Conservation (phyloP, 306 rosid species). For the Oemleria cerasiformis region DNA sequence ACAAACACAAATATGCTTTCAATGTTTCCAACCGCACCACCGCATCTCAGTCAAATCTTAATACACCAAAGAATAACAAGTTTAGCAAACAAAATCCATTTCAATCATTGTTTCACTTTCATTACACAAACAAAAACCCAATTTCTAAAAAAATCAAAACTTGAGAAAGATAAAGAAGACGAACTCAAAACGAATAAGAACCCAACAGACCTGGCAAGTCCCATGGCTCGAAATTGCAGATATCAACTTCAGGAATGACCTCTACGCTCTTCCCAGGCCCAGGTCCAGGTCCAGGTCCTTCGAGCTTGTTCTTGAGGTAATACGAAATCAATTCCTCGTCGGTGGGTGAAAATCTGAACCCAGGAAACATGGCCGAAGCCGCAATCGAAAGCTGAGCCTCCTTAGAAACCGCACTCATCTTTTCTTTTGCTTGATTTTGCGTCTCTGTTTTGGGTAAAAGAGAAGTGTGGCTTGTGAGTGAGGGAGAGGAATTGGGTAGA, state of each 20-base stretch:
- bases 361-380: slow-evolving; percentile 82
- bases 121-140: slow-evolving; percentile 1
- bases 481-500: not conserved
- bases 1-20: not conserved
- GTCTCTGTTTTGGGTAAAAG: not conserved
- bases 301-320: slow-evolving; percentile 71
- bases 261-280: slow-evolving; percentile 63
- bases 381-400: slow-evolving; percentile 66
- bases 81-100: not conserved
- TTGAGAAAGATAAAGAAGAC: not conserved
- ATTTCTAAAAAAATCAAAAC: not conserved
- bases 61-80: not conserved
- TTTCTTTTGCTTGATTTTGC: not conserved
- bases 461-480: not conserved
- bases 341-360: slow-evolving; percentile 89
- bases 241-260: slow-evolving; percentile 75
- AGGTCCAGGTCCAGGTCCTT: slow-evolving; percentile 51
- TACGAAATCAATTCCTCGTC: slow-evolving; percentile 82
- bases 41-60: not conserved
- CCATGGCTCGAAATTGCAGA: slow-evolving; percentile 91
- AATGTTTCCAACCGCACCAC: not conserved
- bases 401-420: slow-evolving; percentile 36
- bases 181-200: no score
- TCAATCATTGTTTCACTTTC: no score
- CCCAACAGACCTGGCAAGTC: slow-evolving; percentile 64